These are phyloP conservation scores for Trichocladium uniseriatum DNA, from an alignment of 495 filamentous ascomycete species.

Conservation along the genomic window DNA sequence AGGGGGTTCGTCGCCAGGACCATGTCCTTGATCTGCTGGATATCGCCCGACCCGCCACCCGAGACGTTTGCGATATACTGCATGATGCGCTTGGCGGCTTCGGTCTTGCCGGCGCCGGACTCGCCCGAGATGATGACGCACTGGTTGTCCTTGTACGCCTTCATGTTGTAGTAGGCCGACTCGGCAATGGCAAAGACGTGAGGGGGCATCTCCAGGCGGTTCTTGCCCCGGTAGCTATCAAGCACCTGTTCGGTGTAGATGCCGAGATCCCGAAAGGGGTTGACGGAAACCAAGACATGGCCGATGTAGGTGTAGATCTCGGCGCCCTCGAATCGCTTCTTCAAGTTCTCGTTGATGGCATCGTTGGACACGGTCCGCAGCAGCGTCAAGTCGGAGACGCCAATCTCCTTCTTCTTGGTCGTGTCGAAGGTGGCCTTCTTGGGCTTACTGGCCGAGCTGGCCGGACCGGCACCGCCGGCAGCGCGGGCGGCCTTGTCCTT, in stretches of 20 bases:
- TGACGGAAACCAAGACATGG: constrained; percentile 98
- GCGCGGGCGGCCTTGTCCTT: constrained; percentile 57
- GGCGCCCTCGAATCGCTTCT: constrained; percentile 88
- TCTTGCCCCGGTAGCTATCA: constrained; percentile 88
- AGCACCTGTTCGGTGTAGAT: constrained; percentile 95
- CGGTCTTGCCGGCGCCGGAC: constrained; percentile 98
- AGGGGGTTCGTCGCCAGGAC: constrained; percentile 96
- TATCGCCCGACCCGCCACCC: constrained; percentile 78
- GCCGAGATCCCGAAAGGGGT: constrained; percentile 95
- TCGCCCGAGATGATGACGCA: constrained; percentile 99
- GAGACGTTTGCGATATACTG: constrained; percentile 98
- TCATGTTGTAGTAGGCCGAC: constrained; percentile 98
- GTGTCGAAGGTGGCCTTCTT: constrained; percentile 94
- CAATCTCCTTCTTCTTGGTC: constrained; percentile 97
- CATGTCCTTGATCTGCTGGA: constrained; percentile 98
- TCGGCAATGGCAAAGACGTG: constrained; percentile 98
- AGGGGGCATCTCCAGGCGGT: constrained; percentile 86
- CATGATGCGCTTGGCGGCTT: constrained; percentile 98
- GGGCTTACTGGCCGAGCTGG: constrained; percentile 50
- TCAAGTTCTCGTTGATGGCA: constrained; percentile 97
- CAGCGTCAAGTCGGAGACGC: constrained; percentile 93
- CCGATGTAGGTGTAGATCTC: constrained; percentile 99
- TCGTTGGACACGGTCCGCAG: constrained; percentile 98
- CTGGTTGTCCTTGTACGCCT: constrained; percentile 97
- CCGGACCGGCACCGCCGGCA: constrained; percentile 41